Conservation (phyloP, 2,329 filamentous ascomycete genomes). For the Didymella pinodella region DNA sequence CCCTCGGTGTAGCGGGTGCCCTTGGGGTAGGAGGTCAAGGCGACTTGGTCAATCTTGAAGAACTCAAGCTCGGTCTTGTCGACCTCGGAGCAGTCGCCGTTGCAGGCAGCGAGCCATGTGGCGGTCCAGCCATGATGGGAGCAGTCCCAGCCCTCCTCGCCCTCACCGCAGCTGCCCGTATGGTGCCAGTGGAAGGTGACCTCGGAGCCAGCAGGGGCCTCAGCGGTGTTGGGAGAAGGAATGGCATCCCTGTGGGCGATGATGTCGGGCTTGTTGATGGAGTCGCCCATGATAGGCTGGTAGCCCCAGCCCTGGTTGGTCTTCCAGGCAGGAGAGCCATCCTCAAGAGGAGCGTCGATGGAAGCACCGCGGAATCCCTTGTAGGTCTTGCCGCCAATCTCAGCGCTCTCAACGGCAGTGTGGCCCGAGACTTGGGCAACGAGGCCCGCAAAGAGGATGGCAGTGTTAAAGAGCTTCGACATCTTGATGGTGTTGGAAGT, state of each 20-base stretch:
- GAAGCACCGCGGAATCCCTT: conserved; percentile 37
- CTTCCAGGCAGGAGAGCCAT: conserved; percentile 45
- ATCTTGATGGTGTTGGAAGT: conserved; percentile 24
- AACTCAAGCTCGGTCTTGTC: conserved; percentile 42
- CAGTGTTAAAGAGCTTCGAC: conserved; percentile 42
- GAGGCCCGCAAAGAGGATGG: conserved; percentile 39
- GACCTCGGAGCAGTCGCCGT: conserved; percentile 45
- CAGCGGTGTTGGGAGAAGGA: conserved; percentile 41
- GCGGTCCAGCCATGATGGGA: conserved; percentile 46
- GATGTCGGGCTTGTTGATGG: conserved; percentile 40
- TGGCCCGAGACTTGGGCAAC: conserved; percentile 36
- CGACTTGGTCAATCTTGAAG: conserved; percentile 47
- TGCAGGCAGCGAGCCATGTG: conserved; percentile 43
- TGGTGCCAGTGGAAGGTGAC: conserved; percentile 47
- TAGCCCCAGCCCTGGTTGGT: conserved; percentile 46
- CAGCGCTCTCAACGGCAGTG: conserved; percentile 39
- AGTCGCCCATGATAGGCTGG: conserved; percentile 39
- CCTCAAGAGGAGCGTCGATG: conserved; percentile 35
- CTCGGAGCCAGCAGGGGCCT: conserved; percentile 38
- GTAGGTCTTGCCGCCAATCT: conserved; percentile 41
- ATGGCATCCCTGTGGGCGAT: conserved; percentile 44
- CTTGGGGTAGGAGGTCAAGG: conserved; percentile 38
- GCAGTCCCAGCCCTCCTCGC: conserved; percentile 46
- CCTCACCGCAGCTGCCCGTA: conserved; percentile 32
- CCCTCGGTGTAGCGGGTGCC: conserved; percentile 39